Evolutionary conservation across 306 rosid species (phyloP).

Genomic region (Rubus idaeus): DNA sequence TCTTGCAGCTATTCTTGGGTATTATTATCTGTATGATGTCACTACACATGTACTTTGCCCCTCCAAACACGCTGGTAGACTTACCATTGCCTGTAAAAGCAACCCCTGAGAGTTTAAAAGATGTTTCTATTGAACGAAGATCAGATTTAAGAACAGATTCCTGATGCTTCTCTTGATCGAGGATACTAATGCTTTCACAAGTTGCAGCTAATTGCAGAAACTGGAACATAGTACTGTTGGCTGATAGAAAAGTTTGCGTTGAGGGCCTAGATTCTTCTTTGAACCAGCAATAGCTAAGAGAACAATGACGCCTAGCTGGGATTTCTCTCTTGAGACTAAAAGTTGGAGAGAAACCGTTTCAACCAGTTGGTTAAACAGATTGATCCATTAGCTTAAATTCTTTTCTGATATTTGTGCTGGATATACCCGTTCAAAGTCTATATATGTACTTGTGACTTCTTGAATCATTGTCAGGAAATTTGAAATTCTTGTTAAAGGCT

Average conservation of each 20-base stretch:
- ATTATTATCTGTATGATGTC: constrained; percentile 89
- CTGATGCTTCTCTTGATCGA: constrained; percentile 31
- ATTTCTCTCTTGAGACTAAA: neutral
- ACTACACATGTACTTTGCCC: constrained; percentile 94
- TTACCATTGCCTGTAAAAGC: constrained; percentile 57
- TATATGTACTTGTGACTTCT: neutral
- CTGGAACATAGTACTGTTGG: constrained; percentile 1
- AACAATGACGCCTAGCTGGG: constrained; percentile 1
- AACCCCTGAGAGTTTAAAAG: constrained; percentile 61
- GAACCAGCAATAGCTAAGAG: constrained; percentile 1
- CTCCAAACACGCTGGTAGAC: constrained; percentile 67
- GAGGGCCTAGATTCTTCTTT: constrained; percentile 13
- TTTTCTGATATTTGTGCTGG: neutral
- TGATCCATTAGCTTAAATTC: neutral
- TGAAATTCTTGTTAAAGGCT: neutral
- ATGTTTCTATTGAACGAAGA: constrained; percentile 60
- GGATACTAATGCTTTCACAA: constrained; percentile 12
- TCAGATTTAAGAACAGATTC: constrained; percentile 55
- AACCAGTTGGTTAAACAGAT: neutral
- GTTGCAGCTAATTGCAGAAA: constrained; percentile 15
- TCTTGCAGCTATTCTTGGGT: constrained; percentile 84
- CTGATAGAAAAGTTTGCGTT: neutral
- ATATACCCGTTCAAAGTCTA: neutral
- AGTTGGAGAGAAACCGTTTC: neutral
- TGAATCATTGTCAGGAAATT: neutral